phyloP scores from a whole-genome alignment of 2,329 filamentous ascomycete species.

The Aspergillus spinulosporus region DNA sequence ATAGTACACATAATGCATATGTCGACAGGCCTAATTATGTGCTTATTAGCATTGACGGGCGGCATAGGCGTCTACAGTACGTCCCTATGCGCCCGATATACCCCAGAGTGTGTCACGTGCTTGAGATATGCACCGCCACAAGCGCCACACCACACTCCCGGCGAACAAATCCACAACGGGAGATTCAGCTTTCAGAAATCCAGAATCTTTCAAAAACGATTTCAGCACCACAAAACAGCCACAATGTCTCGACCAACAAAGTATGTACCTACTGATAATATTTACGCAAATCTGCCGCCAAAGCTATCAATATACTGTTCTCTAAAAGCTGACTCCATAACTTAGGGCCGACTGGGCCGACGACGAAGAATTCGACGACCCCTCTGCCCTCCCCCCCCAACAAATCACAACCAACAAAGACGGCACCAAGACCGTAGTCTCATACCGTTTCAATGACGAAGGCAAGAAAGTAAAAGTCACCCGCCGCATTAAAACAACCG shows the following conservation, averaged over 20 bases:
- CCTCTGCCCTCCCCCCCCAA: constrained; percentile 78
- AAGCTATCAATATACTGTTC: constrained; percentile 15
- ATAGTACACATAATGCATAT: no score
- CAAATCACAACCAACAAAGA: constrained; percentile 97
- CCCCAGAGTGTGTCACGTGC: constrained; percentile 23
- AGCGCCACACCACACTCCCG: constrained; percentile 37
- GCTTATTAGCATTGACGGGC: no score
- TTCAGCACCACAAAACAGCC: constrained; percentile 25
- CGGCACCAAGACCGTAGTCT: constrained; percentile 93
- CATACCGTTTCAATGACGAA: constrained; percentile 85
- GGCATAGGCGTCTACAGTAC: no score
- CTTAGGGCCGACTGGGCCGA: constrained; percentile 86
- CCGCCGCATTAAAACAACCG: constrained; percentile 87
- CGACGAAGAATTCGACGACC: constrained; percentile 81
- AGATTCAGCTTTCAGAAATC: constrained; percentile 40
- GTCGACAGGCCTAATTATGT: no score
- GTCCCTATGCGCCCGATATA: background rate
- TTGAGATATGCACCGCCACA: constrained; percentile 26
- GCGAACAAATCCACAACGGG: constrained; percentile 46
- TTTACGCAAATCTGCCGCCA: background rate
- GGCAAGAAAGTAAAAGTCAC: constrained; percentile 97
- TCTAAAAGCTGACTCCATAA: background rate
- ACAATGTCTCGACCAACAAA: constrained; percentile 50
- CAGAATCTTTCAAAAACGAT: constrained; percentile 39
- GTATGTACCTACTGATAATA: constrained; percentile 34